phyloP scores from a whole-genome alignment of 371 early-diverging fungal species.

The Amoeboaphelidium occidentale region DNA sequence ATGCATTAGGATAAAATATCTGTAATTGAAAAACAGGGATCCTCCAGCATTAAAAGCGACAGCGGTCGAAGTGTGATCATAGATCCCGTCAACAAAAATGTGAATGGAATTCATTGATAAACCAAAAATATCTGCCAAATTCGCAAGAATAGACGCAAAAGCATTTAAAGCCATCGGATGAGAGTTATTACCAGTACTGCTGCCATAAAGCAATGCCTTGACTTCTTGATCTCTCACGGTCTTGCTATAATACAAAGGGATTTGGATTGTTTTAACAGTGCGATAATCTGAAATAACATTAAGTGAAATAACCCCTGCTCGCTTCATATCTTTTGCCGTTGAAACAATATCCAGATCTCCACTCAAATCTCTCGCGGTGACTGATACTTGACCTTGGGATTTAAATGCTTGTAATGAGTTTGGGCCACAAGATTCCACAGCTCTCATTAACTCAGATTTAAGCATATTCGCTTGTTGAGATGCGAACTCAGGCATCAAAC shows the following conservation, averaged over 20 bases:
- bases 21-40: conserved; percentile 55
- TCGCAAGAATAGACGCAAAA: conserved; percentile 26
- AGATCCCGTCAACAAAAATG: conserved; percentile 42
- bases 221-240: neutral
- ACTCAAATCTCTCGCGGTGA: no score
- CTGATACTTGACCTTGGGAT: no score
- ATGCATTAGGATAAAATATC: conserved; percentile 46
- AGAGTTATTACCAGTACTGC: no score
- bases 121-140: conserved; percentile 33
- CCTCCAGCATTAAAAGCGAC: conserved; percentile 60
- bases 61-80: no score
- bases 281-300: no score
- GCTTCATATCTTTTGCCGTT: no score
- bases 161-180: no score
- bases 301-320: no score
- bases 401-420: no score
- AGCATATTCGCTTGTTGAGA: conserved; percentile 3
- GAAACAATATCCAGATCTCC: no score
- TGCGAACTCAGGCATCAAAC: neutral
- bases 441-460: neutral
- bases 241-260: neutral
- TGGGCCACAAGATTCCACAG: neutral
- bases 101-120: conserved; percentile 27
- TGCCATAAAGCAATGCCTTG: neutral
- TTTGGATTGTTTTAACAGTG: no score